A percentile compares a stretch with the other conserved stretches of the same genome.
phyloP scores from a whole-genome alignment of 805 yeast species.

The Wickerhamia fluorescens region DNA sequence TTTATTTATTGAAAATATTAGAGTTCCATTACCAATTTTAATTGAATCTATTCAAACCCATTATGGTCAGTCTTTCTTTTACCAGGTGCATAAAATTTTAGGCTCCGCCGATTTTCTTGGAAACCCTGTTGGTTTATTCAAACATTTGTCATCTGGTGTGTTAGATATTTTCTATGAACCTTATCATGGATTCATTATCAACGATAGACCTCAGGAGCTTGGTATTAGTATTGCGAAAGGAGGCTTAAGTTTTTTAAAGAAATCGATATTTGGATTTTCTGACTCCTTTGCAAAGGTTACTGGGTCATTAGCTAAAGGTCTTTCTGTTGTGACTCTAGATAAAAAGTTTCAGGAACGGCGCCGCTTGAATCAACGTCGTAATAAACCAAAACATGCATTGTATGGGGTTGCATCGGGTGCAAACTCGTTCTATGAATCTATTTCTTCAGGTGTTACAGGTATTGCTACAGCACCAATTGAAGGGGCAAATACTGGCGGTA shows the following conservation, averaged over 20 bases:
- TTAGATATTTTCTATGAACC: constrained; percentile 97
- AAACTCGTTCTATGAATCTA: constrained; percentile 75
- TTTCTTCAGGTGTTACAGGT: constrained; percentile 85
- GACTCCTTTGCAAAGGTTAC: constrained; percentile 91
- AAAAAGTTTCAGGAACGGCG: constrained; percentile 76
- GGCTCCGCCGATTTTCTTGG: constrained; percentile 97
- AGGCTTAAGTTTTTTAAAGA: constrained; percentile 86
- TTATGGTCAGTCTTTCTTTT: constrained; percentile 85
- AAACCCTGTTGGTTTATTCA: constrained; percentile 95
- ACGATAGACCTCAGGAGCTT: constrained; percentile 91
- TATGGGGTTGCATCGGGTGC: constrained; percentile 85
- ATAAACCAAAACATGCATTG: constrained; percentile 76
- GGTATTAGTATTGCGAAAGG: constrained; percentile 97
- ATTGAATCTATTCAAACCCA: constrained; percentile 69
- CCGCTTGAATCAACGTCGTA: constrained; percentile 64
- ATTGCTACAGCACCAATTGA: constrained; percentile 84
- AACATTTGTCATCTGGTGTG: constrained; percentile 88
- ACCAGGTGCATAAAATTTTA: constrained; percentile 83
- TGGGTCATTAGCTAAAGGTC: constrained; percentile 90
- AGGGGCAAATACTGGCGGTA: constrained; percentile 85
- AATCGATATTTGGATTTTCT: constrained; percentile 89
- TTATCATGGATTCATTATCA: constrained; percentile 88
- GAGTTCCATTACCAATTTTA: constrained; percentile 76
- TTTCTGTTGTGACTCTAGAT: constrained; percentile 87
- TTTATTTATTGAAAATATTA: constrained; percentile 75